Evolutionary conservation across 495 filamentous ascomycete genomes (phyloP).

Genomic region (Neurospora sp.): DNA sequence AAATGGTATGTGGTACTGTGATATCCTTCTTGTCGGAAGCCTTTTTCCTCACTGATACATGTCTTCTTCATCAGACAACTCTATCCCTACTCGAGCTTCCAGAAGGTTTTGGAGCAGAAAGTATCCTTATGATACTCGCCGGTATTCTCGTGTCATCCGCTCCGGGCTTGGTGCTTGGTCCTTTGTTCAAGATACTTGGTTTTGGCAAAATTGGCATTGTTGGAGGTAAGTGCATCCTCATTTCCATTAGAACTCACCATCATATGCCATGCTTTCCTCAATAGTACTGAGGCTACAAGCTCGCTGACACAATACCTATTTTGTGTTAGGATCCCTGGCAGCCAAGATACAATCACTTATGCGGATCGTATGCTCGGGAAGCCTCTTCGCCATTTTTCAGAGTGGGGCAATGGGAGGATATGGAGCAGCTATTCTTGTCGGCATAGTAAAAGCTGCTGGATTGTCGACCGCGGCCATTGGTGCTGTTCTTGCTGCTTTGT

Average conservation of each 20-base stretch:
- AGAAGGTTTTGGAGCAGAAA: background rate
- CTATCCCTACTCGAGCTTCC: background rate
- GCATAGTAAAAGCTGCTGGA: background rate
- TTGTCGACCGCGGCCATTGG: background rate
- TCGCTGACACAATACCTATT: background rate
- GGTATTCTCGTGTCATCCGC: background rate
- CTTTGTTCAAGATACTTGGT: background rate
- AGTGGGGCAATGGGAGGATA: background rate
- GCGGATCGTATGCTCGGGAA: background rate
- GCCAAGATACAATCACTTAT: fast-evolving
- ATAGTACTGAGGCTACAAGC: background rate
- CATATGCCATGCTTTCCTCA: background rate
- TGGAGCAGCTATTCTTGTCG: background rate
- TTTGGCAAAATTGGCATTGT: background rate
- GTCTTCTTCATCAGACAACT: background rate
- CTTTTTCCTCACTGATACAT: background rate
- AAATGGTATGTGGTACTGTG: background rate
- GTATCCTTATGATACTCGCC: background rate
- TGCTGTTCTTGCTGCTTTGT: background rate
- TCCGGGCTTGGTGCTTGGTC: background rate
- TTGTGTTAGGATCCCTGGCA: background rate
- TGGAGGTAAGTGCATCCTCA: background rate
- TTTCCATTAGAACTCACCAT: background rate
- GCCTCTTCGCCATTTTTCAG: background rate
- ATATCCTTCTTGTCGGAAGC: background rate